phyloP scores from a whole-genome alignment of 2,329 filamentous ascomycete genomes.

The Fusarium sulawesiense region DNA sequence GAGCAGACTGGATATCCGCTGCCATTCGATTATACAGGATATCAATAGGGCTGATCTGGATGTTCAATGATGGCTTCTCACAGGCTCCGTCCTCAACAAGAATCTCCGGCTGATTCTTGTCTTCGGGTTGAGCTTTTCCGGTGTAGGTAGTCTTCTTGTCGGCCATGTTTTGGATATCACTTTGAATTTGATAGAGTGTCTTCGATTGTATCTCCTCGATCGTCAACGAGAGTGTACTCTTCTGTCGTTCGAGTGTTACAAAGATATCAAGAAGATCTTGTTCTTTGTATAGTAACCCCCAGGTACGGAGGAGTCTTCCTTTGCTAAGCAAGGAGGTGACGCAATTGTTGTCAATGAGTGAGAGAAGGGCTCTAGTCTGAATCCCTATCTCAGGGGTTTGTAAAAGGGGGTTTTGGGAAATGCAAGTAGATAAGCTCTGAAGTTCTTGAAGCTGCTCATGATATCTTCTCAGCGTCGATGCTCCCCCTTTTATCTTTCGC shows the following conservation, averaged over 20 bases:
- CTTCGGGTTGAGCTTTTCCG: too few relatives aligned
- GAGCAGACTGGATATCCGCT: too few relatives aligned
- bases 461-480: conserved; percentile 25
- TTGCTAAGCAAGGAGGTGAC: neutral
- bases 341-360: conserved; percentile 21
- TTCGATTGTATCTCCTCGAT: conserved; percentile 51
- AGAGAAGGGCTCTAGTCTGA: conserved; percentile 28
- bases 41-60: too few relatives aligned
- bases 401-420: conserved; percentile 38
- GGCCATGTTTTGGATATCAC: conserved; percentile 3
- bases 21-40: too few relatives aligned
- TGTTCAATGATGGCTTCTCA: too few relatives aligned
- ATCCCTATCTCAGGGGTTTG: conserved; percentile 36
- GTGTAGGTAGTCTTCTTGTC: too few relatives aligned
- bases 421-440: conserved; percentile 26
- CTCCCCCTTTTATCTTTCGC: conserved; percentile 42
- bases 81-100: too few relatives aligned
- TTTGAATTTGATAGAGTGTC: conserved; percentile 49
- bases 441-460: conserved; percentile 40
- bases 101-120: too few relatives aligned
- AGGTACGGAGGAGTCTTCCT: neutral
- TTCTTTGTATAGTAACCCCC: neutral
- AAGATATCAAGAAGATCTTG: conserved; percentile 36
- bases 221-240: conserved; percentile 16
- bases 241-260: conserved; percentile 29